phyloP scores from a whole-genome alignment of 2,329 filamentous ascomycete genomes.

The Colletotrichum chlorophyti region DNA sequence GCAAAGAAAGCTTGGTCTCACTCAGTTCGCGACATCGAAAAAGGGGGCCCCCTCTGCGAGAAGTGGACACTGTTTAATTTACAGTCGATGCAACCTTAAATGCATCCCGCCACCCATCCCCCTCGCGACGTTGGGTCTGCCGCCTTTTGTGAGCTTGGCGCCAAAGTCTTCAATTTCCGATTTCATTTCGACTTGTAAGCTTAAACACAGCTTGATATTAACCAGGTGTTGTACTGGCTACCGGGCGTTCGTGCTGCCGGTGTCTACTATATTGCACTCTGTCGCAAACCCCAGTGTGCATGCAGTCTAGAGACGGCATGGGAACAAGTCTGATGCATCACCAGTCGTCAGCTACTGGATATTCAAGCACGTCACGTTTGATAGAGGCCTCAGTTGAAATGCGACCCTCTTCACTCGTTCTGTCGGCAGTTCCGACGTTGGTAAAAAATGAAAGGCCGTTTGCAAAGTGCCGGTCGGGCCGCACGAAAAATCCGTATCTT shows the following conservation, averaged over 20 bases:
- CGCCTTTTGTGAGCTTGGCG: background rate
- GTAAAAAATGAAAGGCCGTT: no score
- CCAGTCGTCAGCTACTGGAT: no score
- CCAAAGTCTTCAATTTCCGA: background rate
- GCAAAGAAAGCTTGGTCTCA: conserved; percentile 11
- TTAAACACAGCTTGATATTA: background rate
- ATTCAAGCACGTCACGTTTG: no score
- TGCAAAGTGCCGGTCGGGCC: no score
- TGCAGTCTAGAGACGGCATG: no score
- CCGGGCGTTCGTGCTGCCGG: background rate
- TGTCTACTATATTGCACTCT: background rate
- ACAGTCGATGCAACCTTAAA: conserved; percentile 12
- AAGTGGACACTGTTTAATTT: conserved; percentile 4
- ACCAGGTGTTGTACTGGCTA: background rate
- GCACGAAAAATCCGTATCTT: no score
- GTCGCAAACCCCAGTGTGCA: no score
- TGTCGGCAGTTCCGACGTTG: no score
- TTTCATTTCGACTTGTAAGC: conserved; percentile 8
- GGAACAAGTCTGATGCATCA: no score
- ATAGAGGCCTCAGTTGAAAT: no score
- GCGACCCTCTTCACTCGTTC: no score
- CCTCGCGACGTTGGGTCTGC: background rate
- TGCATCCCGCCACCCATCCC: conserved; percentile 4
- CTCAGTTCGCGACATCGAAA: background rate
- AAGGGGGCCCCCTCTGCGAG: background rate